Conservation (phyloP, 2,329 filamentous ascomycete species). For the Cytospora chrysosperma region DNA sequence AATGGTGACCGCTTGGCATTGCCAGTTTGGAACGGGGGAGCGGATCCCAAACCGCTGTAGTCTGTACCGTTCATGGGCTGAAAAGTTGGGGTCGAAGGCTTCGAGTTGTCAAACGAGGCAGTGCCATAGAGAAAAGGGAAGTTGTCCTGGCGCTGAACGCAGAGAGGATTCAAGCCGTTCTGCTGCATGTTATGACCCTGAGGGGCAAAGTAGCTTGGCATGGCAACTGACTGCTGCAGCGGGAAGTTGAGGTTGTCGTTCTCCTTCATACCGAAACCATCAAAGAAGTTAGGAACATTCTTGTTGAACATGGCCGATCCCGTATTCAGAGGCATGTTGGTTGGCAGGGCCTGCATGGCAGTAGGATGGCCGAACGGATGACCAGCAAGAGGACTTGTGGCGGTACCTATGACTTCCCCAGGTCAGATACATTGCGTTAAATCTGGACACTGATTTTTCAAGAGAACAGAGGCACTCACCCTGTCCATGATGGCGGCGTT, state of each 20-base stretch:
- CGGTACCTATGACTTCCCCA: not conserved
- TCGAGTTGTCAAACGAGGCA: constrained; percentile 8
- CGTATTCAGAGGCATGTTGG: constrained; percentile 20
- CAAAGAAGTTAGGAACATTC: not conserved
- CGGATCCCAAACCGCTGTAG: constrained; percentile 5
- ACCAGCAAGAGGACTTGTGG: not conserved
- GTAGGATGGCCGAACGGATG: not conserved
- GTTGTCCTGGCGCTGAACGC: constrained; percentile 33
- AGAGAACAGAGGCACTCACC: not conserved
- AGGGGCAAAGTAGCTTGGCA: constrained; percentile 12
- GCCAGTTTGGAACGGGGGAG: constrained; percentile 17
- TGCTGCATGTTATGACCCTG: constrained; percentile 18
- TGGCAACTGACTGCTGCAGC: constrained; percentile 5
- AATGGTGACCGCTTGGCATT: constrained; percentile 9
- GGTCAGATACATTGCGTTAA: not conserved
- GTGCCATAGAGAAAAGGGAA: constrained; percentile 19
- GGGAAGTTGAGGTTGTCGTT: constrained; percentile 27
- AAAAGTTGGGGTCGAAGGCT: constrained; percentile 7
- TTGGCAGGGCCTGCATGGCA: constrained; percentile 21
- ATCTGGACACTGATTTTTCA: no score
- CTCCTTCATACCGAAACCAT: constrained; percentile 26
- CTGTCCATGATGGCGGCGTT: constrained; percentile 1
- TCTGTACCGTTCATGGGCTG: constrained; percentile 4
- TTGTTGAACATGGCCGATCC: constrained; percentile 14
- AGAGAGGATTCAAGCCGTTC: constrained; percentile 36